A percentile compares a stretch with the other conserved stretches of the same genome.
These are phyloP conservation scores for Phaeosphaeria sp. DNA, from an alignment of 2,329 filamentous ascomycete species.

Conservation along the genomic window DNA sequence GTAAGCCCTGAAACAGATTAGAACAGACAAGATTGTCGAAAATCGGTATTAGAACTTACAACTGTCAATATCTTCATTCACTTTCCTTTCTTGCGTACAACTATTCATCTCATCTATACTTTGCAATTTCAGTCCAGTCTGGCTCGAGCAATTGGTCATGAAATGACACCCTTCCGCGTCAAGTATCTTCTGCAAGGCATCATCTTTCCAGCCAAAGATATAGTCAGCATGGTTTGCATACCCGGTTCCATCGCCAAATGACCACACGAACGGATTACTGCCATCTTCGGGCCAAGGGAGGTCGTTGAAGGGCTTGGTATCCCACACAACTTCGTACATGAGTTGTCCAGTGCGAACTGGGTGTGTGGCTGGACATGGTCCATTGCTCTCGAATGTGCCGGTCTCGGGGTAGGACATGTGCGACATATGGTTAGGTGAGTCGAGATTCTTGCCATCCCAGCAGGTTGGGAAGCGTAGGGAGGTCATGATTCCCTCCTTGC, in stretches of 20 bases:
- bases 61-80: conserved; percentile 30
- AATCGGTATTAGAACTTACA: conserved; percentile 18
- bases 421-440: conserved; percentile 54
- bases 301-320: conserved; percentile 23
- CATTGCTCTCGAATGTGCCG: conserved; percentile 22
- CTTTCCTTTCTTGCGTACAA: conserved; percentile 18
- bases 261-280: conserved; percentile 18
- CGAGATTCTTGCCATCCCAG: conserved; percentile 45
- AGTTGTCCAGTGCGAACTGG: conserved; percentile 23
- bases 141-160: conserved; percentile 22
- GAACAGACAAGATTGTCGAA: background rate
- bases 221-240: conserved; percentile 16
- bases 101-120: conserved; percentile 27
- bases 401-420: conserved; percentile 26
- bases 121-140: conserved; percentile 24
- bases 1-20: conserved; percentile 13
- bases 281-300: conserved; percentile 24
- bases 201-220: conserved; percentile 28
- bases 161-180: conserved; percentile 25
- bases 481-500: conserved; percentile 26
- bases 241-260: no score
- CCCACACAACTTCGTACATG: conserved; percentile 28
- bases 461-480: conserved; percentile 24
- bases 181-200: conserved; percentile 25
- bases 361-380: conserved; percentile 22